A percentile compares a stretch with the other conserved stretches of the same genome.
Conservation (phyloP, 768 basidiomycete genomes). For the Tephrocybe sp. region DNA sequence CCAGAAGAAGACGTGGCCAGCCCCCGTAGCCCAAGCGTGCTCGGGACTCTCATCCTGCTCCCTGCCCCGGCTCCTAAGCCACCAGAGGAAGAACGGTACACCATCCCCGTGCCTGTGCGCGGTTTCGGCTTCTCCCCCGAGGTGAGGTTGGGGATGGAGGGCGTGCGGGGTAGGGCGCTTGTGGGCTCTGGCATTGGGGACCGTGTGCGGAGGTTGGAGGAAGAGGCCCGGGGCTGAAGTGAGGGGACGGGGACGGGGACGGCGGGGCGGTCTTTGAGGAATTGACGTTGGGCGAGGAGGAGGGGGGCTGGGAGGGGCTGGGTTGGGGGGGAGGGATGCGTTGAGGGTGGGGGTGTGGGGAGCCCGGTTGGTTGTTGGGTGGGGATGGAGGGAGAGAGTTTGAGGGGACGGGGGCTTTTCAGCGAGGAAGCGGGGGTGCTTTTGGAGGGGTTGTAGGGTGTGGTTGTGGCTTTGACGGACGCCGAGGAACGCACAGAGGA, state of each 20-base stretch:
- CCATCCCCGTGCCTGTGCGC: constrained; percentile 71
- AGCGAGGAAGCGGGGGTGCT: too few species aligned
- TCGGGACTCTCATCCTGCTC: constrained; percentile 16
- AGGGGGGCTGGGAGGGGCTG: constrained; percentile 13
- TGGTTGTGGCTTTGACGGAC: too few species aligned
- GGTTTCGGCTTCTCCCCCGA: constrained; percentile 42
- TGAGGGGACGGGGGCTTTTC: too few species aligned
- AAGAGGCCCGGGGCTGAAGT: constrained; percentile 6
- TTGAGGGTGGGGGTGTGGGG: constrained; percentile 12
- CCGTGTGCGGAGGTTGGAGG: constrained; percentile 18
- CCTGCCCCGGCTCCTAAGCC: neutral
- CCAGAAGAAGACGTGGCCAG: too few species aligned
- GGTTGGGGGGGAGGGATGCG: neutral
- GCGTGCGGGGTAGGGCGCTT: constrained; percentile 14
- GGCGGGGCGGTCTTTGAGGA: constrained; percentile 30
- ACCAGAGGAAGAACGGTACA: constrained; percentile 40
- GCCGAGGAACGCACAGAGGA: too few species aligned
- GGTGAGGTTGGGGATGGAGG: neutral
- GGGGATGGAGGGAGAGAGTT: too few species aligned
- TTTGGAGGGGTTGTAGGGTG: too few species aligned
- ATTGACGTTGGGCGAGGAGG: constrained; percentile 28
- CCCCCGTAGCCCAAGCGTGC: too few species aligned
- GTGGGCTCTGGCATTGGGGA: constrained; percentile 31
- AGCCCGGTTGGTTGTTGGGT: too few species aligned
- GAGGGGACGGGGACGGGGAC: constrained; percentile 36